phyloP scores from a whole-genome alignment of 345 rosid species.

The Populus pruinosa region DNA sequence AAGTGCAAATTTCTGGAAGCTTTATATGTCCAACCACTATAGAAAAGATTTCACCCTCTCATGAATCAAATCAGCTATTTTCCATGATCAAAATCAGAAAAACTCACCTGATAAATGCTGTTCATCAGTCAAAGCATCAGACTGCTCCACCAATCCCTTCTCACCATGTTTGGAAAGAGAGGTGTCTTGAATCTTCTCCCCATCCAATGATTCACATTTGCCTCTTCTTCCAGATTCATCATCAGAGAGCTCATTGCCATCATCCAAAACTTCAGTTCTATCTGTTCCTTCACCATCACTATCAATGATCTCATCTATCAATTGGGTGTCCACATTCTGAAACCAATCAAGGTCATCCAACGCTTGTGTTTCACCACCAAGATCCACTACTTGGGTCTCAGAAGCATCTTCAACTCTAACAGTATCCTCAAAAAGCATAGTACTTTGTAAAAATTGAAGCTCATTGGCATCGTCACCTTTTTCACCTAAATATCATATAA shows the following conservation, averaged over 20 bases:
- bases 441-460: not conserved
- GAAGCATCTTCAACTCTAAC: constrained; percentile 25
- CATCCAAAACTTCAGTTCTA: constrained; percentile 46
- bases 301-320: constrained; percentile 24
- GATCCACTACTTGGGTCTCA: constrained; percentile 34
- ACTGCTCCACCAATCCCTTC: constrained; percentile 16
- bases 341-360: constrained; percentile 21
- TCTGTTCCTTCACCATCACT: constrained; percentile 48
- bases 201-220: constrained; percentile 16
- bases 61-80: too few relatives aligned
- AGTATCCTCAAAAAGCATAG: constrained; percentile 22
- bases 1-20: too few relatives aligned
- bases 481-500: constrained; percentile 18
- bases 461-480: constrained; percentile 9
- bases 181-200: constrained; percentile 18
- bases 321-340: constrained; percentile 19
- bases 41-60: too few relatives aligned
- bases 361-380: constrained; percentile 24
- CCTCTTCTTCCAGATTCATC: constrained; percentile 27
- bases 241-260: constrained; percentile 32
- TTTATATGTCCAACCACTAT: too few relatives aligned
- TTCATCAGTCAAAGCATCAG: constrained; percentile 20
- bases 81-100: not conserved
- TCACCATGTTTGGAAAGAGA: constrained; percentile 13
- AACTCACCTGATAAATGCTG: constrained; percentile 38